Evolutionary conservation across 805 yeast species (phyloP), one percentile per base, ranked within the genome.

Genomic region (Ogataea henricii): DNA sequence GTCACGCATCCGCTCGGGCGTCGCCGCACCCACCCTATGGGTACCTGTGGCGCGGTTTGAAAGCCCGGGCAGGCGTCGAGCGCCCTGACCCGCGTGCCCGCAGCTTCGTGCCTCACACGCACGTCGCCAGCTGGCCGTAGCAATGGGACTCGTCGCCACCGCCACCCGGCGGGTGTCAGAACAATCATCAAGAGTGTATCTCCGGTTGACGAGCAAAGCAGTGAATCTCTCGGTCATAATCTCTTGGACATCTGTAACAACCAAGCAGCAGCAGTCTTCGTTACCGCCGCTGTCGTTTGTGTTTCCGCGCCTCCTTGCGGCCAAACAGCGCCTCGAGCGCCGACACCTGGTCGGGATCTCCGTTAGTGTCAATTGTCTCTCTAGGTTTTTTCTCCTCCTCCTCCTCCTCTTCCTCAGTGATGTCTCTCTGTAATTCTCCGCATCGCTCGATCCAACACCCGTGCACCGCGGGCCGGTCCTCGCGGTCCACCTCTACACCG

Each of bases 141-240:
- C 17, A 25, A 26, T 6, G 23, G 33, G 42, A 7, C 42, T n/a
- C 42, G 40, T 25, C 34, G 8, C 42, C 42, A 39, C 22, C 13
- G 42, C 14, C 14, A 8, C 26, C 42, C 33, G 14, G 33, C 33
- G 23, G 42, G 26, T 39, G 42, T 17, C 22, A 39, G 42, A 39
- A 26, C n/a, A 39, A 47, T n/a, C 21, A 30, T 4, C 49, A 47
- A 69, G 75, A 72, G 78, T 70, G 79, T 74, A 74, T 74, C 79
- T 74, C 79, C 79, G 78, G 64, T 65, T 70, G 74, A 71, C 65
- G 78, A 74, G 70, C 64, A 32, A 50, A 14, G 56, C 68, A 4
- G 27, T 73, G 79, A 73, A 61, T 71, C 76, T 68, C 59, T 72
- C 77, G 79, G 79, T 74, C 79, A 74, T 74, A 53, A 67, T 68